A percentile compares a stretch with the other conserved stretches of the same genome.
Conservation (phyloP, 1,139 yeast genomes). For the Fermentozyma sake region DNA sequence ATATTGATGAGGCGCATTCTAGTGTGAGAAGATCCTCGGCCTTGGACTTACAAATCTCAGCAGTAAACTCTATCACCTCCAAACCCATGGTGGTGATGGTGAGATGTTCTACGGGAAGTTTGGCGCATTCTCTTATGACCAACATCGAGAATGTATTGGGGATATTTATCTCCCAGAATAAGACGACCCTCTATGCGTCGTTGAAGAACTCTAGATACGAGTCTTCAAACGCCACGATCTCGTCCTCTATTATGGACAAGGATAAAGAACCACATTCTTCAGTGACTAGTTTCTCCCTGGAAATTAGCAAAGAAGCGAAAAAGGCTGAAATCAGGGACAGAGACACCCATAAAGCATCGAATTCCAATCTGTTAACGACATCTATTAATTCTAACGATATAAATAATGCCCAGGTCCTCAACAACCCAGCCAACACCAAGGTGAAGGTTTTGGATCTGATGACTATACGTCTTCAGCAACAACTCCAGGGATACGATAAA, state of each 20-base stretch:
- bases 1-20: slow-evolving; percentile 20
- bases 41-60: slow-evolving; percentile 35
- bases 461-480: slow-evolving; percentile 38
- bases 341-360: not conserved
- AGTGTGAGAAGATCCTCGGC: slow-evolving; percentile 35
- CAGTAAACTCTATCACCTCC: slow-evolving; percentile 28
- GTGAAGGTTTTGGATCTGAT: slow-evolving; percentile 23
- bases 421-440: slow-evolving; percentile 14
- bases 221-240: slow-evolving; percentile 30
- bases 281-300: slow-evolving; percentile 23
- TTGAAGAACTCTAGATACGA: slow-evolving; percentile 12
- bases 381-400: slow-evolving; percentile 12
- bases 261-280: slow-evolving; percentile 23
- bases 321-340: not conserved
- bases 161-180: slow-evolving; percentile 7
- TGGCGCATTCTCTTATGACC: slow-evolving; percentile 21
- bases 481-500: slow-evolving; percentile 26
- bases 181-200: not conserved
- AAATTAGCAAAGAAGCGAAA: slow-evolving; percentile 1
- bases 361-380: not conserved
- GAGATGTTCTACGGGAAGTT: slow-evolving; percentile 29
- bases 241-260: slow-evolving; percentile 34
- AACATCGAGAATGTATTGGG: slow-evolving; percentile 29
- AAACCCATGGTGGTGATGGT: slow-evolving; percentile 29
- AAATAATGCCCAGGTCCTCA: slow-evolving; percentile 10